phyloP scores from a whole-genome alignment of 805 yeast species.

The Nakazawaea anatomiae region DNA sequence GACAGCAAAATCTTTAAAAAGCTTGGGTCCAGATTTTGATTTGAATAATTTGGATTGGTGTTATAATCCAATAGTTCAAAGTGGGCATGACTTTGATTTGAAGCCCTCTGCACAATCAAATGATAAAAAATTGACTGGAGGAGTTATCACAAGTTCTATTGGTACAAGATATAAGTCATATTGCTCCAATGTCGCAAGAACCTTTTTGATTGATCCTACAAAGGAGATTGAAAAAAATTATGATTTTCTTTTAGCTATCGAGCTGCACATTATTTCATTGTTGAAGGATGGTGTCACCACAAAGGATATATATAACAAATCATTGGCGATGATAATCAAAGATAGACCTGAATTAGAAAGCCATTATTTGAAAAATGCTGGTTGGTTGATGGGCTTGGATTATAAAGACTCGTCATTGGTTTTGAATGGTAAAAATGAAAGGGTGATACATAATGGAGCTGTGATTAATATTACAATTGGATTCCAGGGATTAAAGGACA shows the following conservation, averaged over 20 bases:
- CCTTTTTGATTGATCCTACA: conserved; percentile 86
- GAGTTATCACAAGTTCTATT: conserved; percentile 76
- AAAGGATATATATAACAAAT: conserved; percentile 60
- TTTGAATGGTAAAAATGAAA: conserved; percentile 66
- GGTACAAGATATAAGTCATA: conserved; percentile 86
- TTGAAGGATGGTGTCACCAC: conserved; percentile 66
- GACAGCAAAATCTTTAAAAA: conserved; percentile 40
- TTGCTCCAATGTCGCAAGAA: conserved; percentile 82
- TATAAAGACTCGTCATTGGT: conserved; percentile 76
- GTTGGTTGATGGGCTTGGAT: conserved; percentile 87
- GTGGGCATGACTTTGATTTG: conserved; percentile 81
- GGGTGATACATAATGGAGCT: conserved; percentile 64
- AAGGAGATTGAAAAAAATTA: conserved; percentile 73
- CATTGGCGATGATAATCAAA: conserved; percentile 51
- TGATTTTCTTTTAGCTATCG: conserved; percentile 66
- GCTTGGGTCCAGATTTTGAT: conserved; percentile 66
- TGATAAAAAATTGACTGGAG: conserved; percentile 58
- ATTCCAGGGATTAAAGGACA: conserved; percentile 53
- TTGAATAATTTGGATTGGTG: conserved; percentile 84
- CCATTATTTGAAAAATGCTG: conserved; percentile 71
- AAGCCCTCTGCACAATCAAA: conserved; percentile 78
- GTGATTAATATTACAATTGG: conserved; percentile 75
- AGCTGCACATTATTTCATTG: conserved; percentile 52
- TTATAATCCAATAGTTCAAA: conserved; percentile 84
- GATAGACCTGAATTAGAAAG: conserved; percentile 61